These are phyloP conservation scores for Cruciata laevipes DNA, from an alignment of 257 asterid genomes.

Conservation along the genomic window DNA sequence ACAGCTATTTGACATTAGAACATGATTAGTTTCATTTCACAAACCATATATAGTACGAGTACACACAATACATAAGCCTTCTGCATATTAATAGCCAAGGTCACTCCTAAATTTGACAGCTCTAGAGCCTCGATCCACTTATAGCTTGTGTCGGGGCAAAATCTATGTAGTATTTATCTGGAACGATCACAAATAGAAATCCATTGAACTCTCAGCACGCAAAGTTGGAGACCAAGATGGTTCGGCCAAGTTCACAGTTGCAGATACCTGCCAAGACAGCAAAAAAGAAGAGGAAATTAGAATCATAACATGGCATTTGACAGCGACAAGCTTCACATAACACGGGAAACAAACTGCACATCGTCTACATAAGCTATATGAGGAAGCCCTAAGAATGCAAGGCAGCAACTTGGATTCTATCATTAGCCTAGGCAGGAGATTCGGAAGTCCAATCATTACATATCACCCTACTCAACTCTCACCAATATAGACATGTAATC, in stretches of 20 bases:
- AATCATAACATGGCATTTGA: neutral
- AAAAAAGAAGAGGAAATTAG: neutral
- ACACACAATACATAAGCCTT: neutral
- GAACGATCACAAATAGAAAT: constrained; percentile 16
- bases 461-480: neutral
- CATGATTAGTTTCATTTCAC: neutral
- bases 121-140: neutral
- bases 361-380: neutral
- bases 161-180: neutral
- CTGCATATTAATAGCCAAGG: neutral
- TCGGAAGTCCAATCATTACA: neutral
- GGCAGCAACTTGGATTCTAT: neutral
- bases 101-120: neutral
- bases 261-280: constrained; percentile 19
- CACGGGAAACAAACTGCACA: neutral
- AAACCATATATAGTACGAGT: neutral
- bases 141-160: neutral
- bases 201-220: constrained; percentile 27
- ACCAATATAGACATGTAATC: neutral
- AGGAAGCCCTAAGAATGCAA: neutral
- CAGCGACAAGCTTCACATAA: neutral
- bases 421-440: neutral
- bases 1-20: too few relatives aligned
- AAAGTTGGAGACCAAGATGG: constrained; percentile 18
- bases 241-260: constrained; percentile 27